These are phyloP conservation scores for Lodderomyces elongisporus DNA, from an alignment of 1,139 yeast species.

Conservation along the genomic window DNA sequence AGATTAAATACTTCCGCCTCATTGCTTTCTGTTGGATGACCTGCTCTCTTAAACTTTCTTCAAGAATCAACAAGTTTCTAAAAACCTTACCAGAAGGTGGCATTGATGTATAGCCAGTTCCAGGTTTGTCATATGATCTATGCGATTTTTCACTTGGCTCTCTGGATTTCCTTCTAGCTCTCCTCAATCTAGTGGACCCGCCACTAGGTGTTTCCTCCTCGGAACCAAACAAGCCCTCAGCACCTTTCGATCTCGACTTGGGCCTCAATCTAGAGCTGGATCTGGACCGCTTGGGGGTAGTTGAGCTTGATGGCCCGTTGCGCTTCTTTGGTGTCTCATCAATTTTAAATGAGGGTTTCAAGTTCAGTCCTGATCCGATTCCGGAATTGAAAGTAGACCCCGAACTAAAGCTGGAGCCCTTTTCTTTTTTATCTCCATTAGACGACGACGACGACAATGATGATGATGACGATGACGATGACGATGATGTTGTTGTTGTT, in stretches of 20 bases:
- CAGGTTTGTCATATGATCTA: conserved; percentile 25
- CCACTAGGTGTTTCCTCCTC: conserved; percentile 3
- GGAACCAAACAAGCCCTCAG: neutral
- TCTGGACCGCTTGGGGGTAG: neutral
- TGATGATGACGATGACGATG: neutral
- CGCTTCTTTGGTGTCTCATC: conserved; percentile 3
- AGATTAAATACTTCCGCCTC: conserved; percentile 68
- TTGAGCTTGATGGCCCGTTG: too few species aligned
- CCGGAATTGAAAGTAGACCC: too few species aligned
- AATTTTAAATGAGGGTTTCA: conserved; percentile 1
- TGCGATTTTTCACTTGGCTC: conserved; percentile 28
- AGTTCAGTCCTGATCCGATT: neutral
- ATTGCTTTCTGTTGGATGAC: conserved; percentile 65
- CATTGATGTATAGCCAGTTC: conserved; percentile 38
- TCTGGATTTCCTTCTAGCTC: conserved; percentile 10
- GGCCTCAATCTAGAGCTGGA: neutral
- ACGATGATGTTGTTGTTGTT: neutral
- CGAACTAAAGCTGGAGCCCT: too few species aligned
- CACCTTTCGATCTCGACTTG: neutral
- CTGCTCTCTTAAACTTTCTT: conserved; percentile 79
- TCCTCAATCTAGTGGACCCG: neutral
- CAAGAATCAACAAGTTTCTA: conserved; percentile 74
- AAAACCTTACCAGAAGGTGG: conserved; percentile 71
- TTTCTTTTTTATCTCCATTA: neutral
- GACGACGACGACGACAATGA: neutral